A percentile compares a stretch with the other conserved stretches of the same genome.
Conservation (phyloP, 805 yeast genomes). For the Yamadazyma endophytica region DNA sequence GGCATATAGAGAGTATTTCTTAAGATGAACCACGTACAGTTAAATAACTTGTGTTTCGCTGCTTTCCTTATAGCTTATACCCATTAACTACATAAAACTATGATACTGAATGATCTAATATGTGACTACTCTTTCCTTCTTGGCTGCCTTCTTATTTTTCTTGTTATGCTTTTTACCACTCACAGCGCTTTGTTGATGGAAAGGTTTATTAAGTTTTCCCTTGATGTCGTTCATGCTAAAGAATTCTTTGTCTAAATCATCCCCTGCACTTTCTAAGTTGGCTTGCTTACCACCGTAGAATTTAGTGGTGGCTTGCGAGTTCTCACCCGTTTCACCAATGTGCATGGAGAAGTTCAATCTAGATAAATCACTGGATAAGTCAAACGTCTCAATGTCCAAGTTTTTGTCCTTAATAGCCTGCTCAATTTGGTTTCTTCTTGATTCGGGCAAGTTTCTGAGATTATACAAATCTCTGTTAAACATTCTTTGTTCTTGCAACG, state of each 20-base stretch:
- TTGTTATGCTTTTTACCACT: conserved; percentile 62
- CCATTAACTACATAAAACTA: too few relatives aligned
- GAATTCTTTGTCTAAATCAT: conserved; percentile 81
- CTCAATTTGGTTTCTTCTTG: conserved; percentile 67
- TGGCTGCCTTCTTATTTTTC: conserved; percentile 66
- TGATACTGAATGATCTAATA: conserved; percentile 14
- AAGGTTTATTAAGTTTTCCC: conserved; percentile 67
- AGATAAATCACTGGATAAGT: conserved; percentile 64
- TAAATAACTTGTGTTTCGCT: background rate
- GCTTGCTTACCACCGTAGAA: conserved; percentile 83
- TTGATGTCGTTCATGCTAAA: conserved; percentile 63
- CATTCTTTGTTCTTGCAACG: conserved; percentile 32
- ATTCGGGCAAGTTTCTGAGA: conserved; percentile 60
- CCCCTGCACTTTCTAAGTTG: conserved; percentile 71
- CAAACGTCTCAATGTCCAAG: conserved; percentile 47
- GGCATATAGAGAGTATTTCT: background rate
- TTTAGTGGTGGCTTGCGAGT: conserved; percentile 37
- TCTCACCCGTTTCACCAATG: conserved; percentile 34
- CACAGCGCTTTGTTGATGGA: conserved; percentile 49
- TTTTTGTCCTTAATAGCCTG: conserved; percentile 60
- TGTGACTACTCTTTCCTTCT: conserved; percentile 34
- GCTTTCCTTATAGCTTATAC: too few relatives aligned
- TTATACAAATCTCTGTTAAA: conserved; percentile 78
- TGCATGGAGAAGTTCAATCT: conserved; percentile 79
- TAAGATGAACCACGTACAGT: too few relatives aligned